Percentiles rank a stretch among this genome's conserved stretches.
Evolutionary conservation across 345 rosid species (phyloP).

Genomic region (Cardamine chenopodiifolia): DNA sequence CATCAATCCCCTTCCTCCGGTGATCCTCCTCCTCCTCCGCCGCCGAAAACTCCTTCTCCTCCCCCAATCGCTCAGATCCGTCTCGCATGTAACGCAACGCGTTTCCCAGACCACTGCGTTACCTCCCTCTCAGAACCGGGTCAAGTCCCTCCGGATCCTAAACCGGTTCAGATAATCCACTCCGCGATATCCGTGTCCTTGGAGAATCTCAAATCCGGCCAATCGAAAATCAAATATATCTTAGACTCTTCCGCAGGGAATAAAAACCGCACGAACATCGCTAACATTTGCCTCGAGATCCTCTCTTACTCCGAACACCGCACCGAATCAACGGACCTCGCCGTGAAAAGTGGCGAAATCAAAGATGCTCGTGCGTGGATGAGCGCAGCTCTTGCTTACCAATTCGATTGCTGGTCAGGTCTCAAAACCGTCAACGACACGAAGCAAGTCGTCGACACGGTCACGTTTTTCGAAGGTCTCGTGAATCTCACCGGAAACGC

Average conservation of each 20-base stretch:
- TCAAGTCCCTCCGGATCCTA: conserved; percentile 53
- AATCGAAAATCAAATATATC: conserved; percentile 55
- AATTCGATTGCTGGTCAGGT: conserved; percentile 77
- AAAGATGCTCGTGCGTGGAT: conserved; percentile 86
- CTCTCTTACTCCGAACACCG: conserved; percentile 63
- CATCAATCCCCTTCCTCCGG: conserved; percentile 13
- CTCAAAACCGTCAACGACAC: conserved; percentile 77
- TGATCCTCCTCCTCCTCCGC: background rate
- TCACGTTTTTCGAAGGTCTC: conserved; percentile 57
- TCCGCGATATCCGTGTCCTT: conserved; percentile 65
- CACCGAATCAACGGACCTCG: conserved; percentile 42
- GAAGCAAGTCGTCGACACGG: conserved; percentile 47
- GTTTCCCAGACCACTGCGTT: conserved; percentile 55
- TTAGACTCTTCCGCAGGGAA: conserved; percentile 54
- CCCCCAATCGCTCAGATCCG: conserved; percentile 45
- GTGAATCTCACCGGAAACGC: conserved; percentile 65
- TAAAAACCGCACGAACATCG: conserved; percentile 61
- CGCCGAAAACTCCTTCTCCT: conserved; percentile 15
- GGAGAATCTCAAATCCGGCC: conserved; percentile 58
- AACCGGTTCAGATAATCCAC: conserved; percentile 60
- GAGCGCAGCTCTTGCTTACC: conserved; percentile 73
- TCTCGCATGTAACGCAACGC: conserved; percentile 69
- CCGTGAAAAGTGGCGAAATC: conserved; percentile 44
- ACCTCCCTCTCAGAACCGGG: conserved; percentile 47
- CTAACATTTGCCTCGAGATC: conserved; percentile 55